Percentiles rank a stretch among this genome's conserved stretches.
Conservation (phyloP, 2,329 filamentous ascomycete genomes). For the Chaetomium sp. region DNA sequence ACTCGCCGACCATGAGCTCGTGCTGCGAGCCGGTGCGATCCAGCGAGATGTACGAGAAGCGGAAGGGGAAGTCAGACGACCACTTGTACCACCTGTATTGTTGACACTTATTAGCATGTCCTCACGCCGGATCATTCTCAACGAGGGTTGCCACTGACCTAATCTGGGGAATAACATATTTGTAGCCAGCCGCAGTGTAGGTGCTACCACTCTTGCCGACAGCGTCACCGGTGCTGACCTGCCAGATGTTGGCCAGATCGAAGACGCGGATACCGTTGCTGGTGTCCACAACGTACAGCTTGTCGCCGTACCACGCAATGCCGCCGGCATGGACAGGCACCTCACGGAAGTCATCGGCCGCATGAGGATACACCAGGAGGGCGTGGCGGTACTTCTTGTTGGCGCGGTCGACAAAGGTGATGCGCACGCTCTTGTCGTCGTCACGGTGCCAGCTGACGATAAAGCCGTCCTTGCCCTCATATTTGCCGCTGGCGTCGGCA, state of each 20-base stretch:
- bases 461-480: slow-evolving; percentile 30
- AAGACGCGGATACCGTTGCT: slow-evolving; percentile 31
- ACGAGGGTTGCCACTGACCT: slow-evolving; percentile 20
- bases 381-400: slow-evolving; percentile 29
- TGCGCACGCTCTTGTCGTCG: slow-evolving; percentile 26
- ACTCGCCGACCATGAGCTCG: slow-evolving; percentile 31
- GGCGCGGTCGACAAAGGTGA: slow-evolving; percentile 29
- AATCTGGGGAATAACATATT: slow-evolving; percentile 32
- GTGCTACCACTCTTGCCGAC: slow-evolving; percentile 28
- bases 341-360: slow-evolving; percentile 28
- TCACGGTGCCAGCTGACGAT: slow-evolving; percentile 31
- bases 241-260: slow-evolving; percentile 32
- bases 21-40: slow-evolving; percentile 29
- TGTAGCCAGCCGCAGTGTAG: slow-evolving; percentile 29
- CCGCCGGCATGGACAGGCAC: slow-evolving; percentile 32
- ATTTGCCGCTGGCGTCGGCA: slow-evolving; percentile 26
- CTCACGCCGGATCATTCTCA: no score
- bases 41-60: slow-evolving; percentile 31
- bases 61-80: slow-evolving; percentile 25
- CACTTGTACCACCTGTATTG: slow-evolving; percentile 16
- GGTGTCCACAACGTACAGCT: slow-evolving; percentile 32
- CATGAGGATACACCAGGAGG: slow-evolving; percentile 30
- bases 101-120: not conserved
- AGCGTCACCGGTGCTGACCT: slow-evolving; percentile 28
- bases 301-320: slow-evolving; percentile 32